Evolutionary conservation across 768 basidiomycete genomes (phyloP).

Genomic region (Lepiota brunneoincarnata): DNA sequence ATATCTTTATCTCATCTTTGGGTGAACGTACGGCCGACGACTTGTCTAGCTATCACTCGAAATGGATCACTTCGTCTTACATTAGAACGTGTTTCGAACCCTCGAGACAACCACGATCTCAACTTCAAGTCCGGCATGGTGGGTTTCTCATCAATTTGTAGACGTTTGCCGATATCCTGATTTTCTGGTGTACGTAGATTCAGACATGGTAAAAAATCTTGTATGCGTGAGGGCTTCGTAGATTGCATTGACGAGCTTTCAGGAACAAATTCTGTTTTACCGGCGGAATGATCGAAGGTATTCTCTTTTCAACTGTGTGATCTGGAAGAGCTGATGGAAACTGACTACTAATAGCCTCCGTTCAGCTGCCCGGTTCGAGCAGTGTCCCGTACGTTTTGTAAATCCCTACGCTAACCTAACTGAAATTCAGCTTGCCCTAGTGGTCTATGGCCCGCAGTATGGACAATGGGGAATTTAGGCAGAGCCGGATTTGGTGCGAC

Average conservation of each 20-base stretch:
- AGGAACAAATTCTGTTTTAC: constrained; percentile 98
- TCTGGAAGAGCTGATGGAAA: background rate
- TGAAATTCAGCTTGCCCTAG: background rate
- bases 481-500: constrained; percentile 19
- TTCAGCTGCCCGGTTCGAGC: constrained; percentile 70
- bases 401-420: background rate
- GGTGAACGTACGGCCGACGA: background rate
- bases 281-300: constrained; percentile 79
- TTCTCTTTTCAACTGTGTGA: background rate
- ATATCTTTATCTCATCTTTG: constrained; percentile 17
- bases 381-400: constrained; percentile 31
- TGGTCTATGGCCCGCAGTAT: constrained; percentile 82
- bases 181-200: constrained; percentile 29
- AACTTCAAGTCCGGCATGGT: constrained; percentile 77
- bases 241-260: constrained; percentile 47
- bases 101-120: constrained; percentile 54
- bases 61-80: constrained; percentile 82
- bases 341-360: constrained; percentile 33
- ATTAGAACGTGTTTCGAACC: constrained; percentile 58
- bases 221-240: no score
- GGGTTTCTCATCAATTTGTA: constrained; percentile 22
- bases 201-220: constrained; percentile 5
- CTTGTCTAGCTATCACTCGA: constrained; percentile 65
- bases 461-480: constrained; percentile 78
- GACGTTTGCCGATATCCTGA: constrained; percentile 14